Evolutionary conservation across 2,329 filamentous ascomycete genomes (phyloP).

Genomic region (Colletotrichum horii): DNA sequence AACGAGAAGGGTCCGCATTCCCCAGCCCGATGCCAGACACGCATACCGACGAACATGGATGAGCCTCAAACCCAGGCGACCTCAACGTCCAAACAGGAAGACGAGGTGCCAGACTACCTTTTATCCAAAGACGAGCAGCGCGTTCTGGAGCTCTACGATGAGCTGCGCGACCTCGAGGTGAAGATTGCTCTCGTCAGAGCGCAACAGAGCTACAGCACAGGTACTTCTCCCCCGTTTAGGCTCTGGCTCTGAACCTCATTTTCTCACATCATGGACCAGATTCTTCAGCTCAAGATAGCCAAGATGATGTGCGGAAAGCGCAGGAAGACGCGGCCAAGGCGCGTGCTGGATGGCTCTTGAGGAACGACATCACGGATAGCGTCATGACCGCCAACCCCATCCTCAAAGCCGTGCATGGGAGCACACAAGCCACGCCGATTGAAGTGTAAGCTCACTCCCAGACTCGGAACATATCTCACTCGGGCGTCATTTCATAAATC

Average conservation of each 20-base stretch:
- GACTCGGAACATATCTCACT: background rate
- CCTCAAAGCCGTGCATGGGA: constrained; percentile 77
- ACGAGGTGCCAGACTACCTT: constrained; percentile 47
- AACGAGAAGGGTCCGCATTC: background rate
- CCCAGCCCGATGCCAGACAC: background rate
- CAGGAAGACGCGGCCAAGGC: constrained; percentile 73
- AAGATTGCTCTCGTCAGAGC: constrained; percentile 72
- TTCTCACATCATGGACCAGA: background rate
- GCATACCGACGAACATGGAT: constrained; percentile 27
- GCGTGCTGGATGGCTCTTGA: constrained; percentile 71
- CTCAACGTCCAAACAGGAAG: constrained; percentile 26
- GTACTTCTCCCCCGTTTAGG: constrained; percentile 29
- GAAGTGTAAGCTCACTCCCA: constrained; percentile 62
- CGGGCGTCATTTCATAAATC: background rate
- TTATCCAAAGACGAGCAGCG: constrained; percentile 71
- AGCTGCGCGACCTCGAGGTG: constrained; percentile 72
- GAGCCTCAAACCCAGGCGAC: constrained; percentile 8
- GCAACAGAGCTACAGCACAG: constrained; percentile 40
- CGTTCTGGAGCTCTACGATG: constrained; percentile 73
- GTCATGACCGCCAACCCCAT: constrained; percentile 77
- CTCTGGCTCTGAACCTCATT: background rate
- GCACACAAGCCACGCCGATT: constrained; percentile 65
- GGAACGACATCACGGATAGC: constrained; percentile 71
- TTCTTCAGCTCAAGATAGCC: background rate
- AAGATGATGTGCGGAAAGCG: constrained; percentile 50